Evolutionary conservation across 805 yeast species (phyloP).

Genomic region (Yarrowia sp.): DNA sequence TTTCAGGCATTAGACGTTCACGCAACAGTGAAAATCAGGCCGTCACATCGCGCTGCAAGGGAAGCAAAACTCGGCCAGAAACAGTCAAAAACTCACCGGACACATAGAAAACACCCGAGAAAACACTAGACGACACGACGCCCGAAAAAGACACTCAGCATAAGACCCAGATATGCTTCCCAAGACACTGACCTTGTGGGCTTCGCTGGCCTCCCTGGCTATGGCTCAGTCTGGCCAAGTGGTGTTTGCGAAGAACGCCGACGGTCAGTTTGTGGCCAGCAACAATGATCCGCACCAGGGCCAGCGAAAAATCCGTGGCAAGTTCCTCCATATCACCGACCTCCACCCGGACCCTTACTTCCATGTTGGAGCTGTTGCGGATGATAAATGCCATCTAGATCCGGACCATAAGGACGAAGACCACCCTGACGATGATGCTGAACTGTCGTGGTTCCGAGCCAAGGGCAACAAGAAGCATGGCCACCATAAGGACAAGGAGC

Average conservation of each 20-base stretch:
- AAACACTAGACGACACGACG: neutral
- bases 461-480: slow-evolving; percentile 8
- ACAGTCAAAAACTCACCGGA: neutral
- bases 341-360: slow-evolving; percentile 79
- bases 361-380: slow-evolving; percentile 48
- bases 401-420: slow-evolving; percentile 1
- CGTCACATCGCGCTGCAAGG: neutral
- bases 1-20: slow-evolving; percentile 10
- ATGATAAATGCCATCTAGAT: slow-evolving; percentile 52
- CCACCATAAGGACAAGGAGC: slow-evolving; percentile 37
- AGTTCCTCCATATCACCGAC: slow-evolving; percentile 83
- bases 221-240: slow-evolving; percentile 10
- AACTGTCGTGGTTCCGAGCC: neutral
- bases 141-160: neutral
- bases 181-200: slow-evolving; percentile 14
- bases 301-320: slow-evolving; percentile 51
- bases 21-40: neutral
- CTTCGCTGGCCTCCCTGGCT: neutral
- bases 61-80: neutral
- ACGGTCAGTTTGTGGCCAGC: slow-evolving; percentile 12
- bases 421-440: neutral
- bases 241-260: slow-evolving; percentile 10
- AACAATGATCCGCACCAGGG: neutral
- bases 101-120: neutral
- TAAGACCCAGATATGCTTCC: neutral